Percentiles rank a stretch among this genome's conserved stretches.
Conservation (phyloP, 331 rosid genomes). For the Saraca asoca region DNA sequence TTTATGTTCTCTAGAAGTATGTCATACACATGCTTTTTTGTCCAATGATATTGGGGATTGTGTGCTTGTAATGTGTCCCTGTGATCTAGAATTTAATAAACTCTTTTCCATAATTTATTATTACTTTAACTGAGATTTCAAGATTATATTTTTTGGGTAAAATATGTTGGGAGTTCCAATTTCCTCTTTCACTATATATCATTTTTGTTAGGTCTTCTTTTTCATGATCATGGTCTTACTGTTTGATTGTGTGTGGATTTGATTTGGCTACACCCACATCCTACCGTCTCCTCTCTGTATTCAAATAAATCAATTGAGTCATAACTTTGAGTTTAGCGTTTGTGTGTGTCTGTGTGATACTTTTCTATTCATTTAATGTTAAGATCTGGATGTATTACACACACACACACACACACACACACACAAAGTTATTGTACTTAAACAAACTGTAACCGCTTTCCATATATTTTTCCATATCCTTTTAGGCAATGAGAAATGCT, state of each 20-base stretch:
- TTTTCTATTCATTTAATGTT: background rate
- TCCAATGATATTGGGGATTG: background rate
- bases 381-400: constrained; percentile 8
- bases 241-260: constrained; percentile 16
- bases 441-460: constrained; percentile 12
- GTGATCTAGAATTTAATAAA: background rate
- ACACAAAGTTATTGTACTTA: background rate
- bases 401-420: background rate
- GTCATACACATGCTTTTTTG: background rate
- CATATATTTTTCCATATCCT: constrained; percentile 20
- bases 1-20: background rate
- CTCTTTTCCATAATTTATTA: background rate
- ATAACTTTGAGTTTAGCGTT: background rate
- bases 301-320: background rate
- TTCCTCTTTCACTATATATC: too few relatives aligned
- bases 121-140: too few relatives aligned
- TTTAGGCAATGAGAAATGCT: constrained; percentile 86
- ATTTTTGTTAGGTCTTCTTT: background rate
- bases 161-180: background rate
- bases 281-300: background rate
- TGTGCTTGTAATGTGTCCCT: background rate
- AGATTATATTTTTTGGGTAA: background rate
- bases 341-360: background rate
- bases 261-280: constrained; percentile 1
- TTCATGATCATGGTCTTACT: constrained; percentile 26